phyloP scores from a whole-genome alignment of 1,139 yeast genomes.

The Hemisphaericaspora subhashii region DNA sequence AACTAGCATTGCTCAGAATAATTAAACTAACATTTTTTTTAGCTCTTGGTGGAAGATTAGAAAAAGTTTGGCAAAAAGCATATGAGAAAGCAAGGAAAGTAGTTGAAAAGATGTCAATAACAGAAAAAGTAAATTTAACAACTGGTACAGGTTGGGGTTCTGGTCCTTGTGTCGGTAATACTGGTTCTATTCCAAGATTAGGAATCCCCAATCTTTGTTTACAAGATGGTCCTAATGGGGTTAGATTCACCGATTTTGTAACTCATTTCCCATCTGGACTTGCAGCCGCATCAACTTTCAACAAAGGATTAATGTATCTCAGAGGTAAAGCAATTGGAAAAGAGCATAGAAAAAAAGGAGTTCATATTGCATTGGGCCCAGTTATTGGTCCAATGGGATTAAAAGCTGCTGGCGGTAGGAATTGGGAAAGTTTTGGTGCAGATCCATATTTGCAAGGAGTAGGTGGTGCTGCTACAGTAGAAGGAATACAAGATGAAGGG shows the following conservation, averaged over 20 bases:
- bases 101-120: slow-evolving; percentile 52
- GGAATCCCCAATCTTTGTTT: slow-evolving; percentile 59
- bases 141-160: slow-evolving; percentile 69
- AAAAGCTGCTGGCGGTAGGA: slow-evolving; percentile 64
- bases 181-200: slow-evolving; percentile 58
- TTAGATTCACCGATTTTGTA: slow-evolving; percentile 56
- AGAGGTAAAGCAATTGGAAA: slow-evolving; percentile 60
- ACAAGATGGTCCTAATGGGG: slow-evolving; percentile 69
- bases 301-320: slow-evolving; percentile 49
- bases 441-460: slow-evolving; percentile 65
- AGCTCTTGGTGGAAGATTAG: slow-evolving; percentile 46
- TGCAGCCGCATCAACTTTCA: slow-evolving; percentile 61
- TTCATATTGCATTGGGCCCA: slow-evolving; percentile 63
- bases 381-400: slow-evolving; percentile 63
- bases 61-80: slow-evolving; percentile 55
- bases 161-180: slow-evolving; percentile 65
- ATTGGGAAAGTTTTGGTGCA: slow-evolving; percentile 67
- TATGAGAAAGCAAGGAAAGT: slow-evolving; percentile 55
- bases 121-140: slow-evolving; percentile 62
- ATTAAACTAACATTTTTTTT: slow-evolving; percentile 5
- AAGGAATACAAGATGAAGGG: slow-evolving; percentile 60
- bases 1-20: neutral
- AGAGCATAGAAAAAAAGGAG: slow-evolving; percentile 57
- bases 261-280: slow-evolving; percentile 61
- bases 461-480: slow-evolving; percentile 52